Evolutionary conservation across 2,329 filamentous ascomycete species (phyloP).

Genomic region (Calonectria hawksworthii): DNA sequence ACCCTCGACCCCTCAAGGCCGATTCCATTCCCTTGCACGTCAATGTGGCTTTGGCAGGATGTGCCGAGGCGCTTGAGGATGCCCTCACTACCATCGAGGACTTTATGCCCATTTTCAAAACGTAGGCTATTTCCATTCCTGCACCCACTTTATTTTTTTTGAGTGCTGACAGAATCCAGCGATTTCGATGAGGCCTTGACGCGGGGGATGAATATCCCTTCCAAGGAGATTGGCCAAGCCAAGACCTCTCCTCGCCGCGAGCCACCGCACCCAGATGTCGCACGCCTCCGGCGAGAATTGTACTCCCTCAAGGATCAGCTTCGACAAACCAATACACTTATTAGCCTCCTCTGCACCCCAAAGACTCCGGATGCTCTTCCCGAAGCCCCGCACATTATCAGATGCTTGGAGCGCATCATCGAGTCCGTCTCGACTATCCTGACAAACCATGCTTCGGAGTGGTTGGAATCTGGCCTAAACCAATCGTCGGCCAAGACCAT

Average conservation of each 20-base stretch:
- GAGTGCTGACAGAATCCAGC: constrained; percentile 5
- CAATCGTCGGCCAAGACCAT: background rate
- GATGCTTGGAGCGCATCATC: constrained; percentile 10
- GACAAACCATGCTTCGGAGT: constrained; percentile 43
- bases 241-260: background rate
- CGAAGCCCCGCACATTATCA: background rate
- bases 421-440: constrained; percentile 35
- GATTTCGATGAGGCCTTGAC: constrained; percentile 40
- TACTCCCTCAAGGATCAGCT: constrained; percentile 40
- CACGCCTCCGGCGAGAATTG: constrained; percentile 34
- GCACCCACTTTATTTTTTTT: background rate
- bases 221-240: background rate
- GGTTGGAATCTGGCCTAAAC: constrained; percentile 37
- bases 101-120: constrained; percentile 40
- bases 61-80: constrained; percentile 24
- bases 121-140: constrained; percentile 14
- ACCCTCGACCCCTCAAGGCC: background rate
- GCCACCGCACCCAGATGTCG: constrained; percentile 29
- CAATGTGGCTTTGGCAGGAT: constrained; percentile 22
- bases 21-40: constrained; percentile 26
- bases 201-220: constrained; percentile 31
- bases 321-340: constrained; percentile 10
- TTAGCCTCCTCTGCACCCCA: constrained; percentile 2
- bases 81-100: background rate
- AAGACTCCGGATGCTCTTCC: background rate